phyloP scores from a whole-genome alignment of 495 filamentous ascomycete genomes.

The Tuber brumale region DNA sequence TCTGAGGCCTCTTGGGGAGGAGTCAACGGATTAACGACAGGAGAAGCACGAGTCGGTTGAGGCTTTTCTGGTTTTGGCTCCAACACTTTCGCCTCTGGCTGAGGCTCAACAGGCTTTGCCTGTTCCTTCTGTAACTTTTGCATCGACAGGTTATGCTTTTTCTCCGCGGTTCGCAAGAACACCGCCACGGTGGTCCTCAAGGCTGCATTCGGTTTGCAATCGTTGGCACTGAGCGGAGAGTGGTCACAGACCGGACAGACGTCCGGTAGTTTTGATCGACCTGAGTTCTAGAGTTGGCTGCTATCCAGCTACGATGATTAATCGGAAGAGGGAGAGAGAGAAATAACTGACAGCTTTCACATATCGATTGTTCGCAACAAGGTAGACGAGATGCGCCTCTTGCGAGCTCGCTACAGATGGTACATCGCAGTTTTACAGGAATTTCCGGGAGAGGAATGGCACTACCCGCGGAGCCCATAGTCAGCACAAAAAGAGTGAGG shows the following conservation, averaged over 20 bases:
- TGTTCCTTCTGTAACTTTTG: slow-evolving; percentile 51
- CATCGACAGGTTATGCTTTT: slow-evolving; percentile 61
- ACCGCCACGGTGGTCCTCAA: slow-evolving; percentile 82
- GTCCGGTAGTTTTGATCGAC: slow-evolving; percentile 67
- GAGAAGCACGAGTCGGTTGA: slow-evolving; percentile 19
- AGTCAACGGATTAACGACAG: slow-evolving; percentile 31
- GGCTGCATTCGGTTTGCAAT: slow-evolving; percentile 82
- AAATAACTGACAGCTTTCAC: slow-evolving; percentile 68
- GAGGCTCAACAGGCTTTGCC: slow-evolving; percentile 20
- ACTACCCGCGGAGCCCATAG: slow-evolving; percentile 45
- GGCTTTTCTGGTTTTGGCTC: slow-evolving; percentile 26
- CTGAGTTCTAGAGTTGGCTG: slow-evolving; percentile 44
- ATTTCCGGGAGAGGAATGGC: slow-evolving; percentile 77
- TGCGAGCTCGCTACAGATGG: slow-evolving; percentile 84
- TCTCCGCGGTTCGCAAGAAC: slow-evolving; percentile 79
- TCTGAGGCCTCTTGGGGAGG: slow-evolving; percentile 32
- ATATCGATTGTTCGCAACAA: slow-evolving; percentile 93
- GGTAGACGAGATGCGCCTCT: slow-evolving; percentile 83
- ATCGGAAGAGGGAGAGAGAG: neutral
- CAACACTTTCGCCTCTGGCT: slow-evolving; percentile 18
- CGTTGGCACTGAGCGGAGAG: slow-evolving; percentile 69
- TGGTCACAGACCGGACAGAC: slow-evolving; percentile 92
- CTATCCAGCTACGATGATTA: slow-evolving; percentile 3
- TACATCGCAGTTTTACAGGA: slow-evolving; percentile 89
- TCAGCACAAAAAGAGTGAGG: neutral